These are phyloP conservation scores for Hypomyces perniciosus DNA, from an alignment of 2,329 filamentous ascomycete genomes.

Conservation along the genomic window DNA sequence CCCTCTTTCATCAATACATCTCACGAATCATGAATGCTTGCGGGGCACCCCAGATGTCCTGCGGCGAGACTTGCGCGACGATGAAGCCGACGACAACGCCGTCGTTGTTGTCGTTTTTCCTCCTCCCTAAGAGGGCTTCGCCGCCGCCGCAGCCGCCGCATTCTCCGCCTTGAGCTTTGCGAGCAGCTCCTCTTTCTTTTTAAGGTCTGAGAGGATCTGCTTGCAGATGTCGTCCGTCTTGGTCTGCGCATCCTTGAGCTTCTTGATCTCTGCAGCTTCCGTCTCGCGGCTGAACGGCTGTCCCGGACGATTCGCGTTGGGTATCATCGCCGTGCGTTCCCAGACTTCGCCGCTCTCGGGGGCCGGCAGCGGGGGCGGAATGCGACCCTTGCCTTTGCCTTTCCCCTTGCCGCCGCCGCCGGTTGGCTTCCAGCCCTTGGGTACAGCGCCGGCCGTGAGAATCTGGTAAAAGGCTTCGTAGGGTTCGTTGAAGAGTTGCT, in stretches of 20 bases:
- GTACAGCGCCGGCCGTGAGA: constrained; percentile 66
- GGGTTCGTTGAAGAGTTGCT: constrained; percentile 95
- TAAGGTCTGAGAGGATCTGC: constrained; percentile 54
- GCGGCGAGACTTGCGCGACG: background rate
- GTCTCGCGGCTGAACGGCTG: constrained; percentile 70
- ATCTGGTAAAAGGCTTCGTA: constrained; percentile 87
- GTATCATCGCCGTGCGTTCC: constrained; percentile 69
- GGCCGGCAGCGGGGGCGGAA: constrained; percentile 32
- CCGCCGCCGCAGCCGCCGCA: constrained; percentile 40
- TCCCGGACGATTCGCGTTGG: constrained; percentile 57
- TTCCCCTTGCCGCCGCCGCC: constrained; percentile 49
- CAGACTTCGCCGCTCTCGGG: constrained; percentile 46
- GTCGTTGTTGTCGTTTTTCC: background rate
- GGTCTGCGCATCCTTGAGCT: constrained; percentile 56
- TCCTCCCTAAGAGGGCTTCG: constrained; percentile 12
- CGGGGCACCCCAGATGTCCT: no score
- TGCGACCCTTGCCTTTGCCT: constrained; percentile 40
- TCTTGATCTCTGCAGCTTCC: constrained; percentile 57
- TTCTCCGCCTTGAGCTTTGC: constrained; percentile 55
- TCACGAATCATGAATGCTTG: no score
- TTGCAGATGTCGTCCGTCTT: constrained; percentile 57
- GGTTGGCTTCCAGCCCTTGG: constrained; percentile 36
- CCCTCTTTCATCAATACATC: no score
- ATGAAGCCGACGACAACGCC: background rate
- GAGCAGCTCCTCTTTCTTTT: constrained; percentile 58